Percentiles rank a stretch among this genome's conserved stretches.
phyloP scores from a whole-genome alignment of 176 grass and related monocot genomes.

The Chloris gayana region DNA sequence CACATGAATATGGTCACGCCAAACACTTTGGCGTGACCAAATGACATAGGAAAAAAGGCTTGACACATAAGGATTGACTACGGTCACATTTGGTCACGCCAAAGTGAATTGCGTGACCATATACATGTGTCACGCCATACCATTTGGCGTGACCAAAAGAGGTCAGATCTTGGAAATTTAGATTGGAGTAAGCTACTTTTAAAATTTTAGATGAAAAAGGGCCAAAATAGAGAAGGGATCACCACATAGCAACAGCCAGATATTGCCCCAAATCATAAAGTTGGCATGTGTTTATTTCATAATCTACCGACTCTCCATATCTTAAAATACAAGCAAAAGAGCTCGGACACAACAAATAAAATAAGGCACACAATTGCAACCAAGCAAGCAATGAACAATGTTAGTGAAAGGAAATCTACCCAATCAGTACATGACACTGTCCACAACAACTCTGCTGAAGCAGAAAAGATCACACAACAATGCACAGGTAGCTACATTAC shows the following conservation, averaged over 20 bases:
- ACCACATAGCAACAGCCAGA: background rate
- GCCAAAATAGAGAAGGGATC: too few species aligned
- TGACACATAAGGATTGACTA: too few species aligned
- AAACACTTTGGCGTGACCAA: too few species aligned
- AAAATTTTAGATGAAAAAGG: too few species aligned
- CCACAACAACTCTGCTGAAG: slow-evolving; percentile 16
- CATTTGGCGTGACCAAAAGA: too few species aligned
- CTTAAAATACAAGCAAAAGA: slow-evolving; percentile 8
- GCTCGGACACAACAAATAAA: background rate
- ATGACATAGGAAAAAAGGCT: too few species aligned
- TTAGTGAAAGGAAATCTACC: slow-evolving; percentile 21
- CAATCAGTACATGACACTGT: slow-evolving; percentile 7
- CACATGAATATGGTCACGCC: too few species aligned
- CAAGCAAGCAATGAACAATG: background rate
- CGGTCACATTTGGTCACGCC: too few species aligned
- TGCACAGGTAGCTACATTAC: background rate
- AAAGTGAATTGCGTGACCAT: too few species aligned
- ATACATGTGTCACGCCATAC: too few species aligned
- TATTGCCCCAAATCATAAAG: slow-evolving; percentile 4
- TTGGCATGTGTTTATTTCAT: background rate
- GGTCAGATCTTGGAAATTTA: too few species aligned
- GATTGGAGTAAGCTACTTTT: too few species aligned
- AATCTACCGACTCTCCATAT: background rate
- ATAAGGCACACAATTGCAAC: slow-evolving; percentile 9
- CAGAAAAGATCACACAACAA: slow-evolving; percentile 28